Evolutionary conservation across 75 land plant species (phyloP).

Genomic region (Adiantum capillusveneris): DNA sequence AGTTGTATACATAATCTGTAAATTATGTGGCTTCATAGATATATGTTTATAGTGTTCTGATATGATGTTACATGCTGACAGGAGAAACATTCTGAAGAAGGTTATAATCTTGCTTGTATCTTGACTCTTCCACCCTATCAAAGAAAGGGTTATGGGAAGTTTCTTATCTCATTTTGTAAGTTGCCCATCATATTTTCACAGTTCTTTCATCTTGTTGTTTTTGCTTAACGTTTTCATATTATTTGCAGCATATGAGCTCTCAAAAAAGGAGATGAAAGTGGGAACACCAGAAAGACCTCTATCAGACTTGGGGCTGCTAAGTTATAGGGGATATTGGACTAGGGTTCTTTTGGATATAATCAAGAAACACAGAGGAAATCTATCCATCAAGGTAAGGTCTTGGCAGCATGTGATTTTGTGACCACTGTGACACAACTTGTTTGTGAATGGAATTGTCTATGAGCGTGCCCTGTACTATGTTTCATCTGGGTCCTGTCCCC

Average conservation of each 20-base stretch:
- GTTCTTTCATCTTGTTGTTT: too few relatives aligned
- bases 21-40: too few relatives aligned
- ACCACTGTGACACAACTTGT: too few relatives aligned
- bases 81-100: conserved; percentile 92
- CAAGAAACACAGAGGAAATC: conserved; percentile 84
- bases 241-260: conserved; percentile 79
- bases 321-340: conserved; percentile 97
- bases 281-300: conserved; percentile 98
- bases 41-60: too few relatives aligned
- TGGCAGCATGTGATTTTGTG: too few relatives aligned
- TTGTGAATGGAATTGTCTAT: too few relatives aligned
- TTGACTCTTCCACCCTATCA: conserved; percentile 96
- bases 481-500: too few relatives aligned
- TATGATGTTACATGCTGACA: not conserved
- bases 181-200: not conserved
- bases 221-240: too few relatives aligned
- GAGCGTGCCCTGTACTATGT: too few relatives aligned
- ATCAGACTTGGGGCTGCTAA: conserved; percentile 83
- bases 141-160: conserved; percentile 96
- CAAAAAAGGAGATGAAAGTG: conserved; percentile 94
- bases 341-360: conserved; percentile 82
- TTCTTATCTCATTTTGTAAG: conserved; percentile 89
- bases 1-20: too few relatives aligned
- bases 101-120: conserved; percentile 92
- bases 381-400: conserved; percentile 82